These are phyloP conservation scores for Trichoderma breve DNA, from an alignment of 2,329 filamentous ascomycete species.

Conservation along the genomic window DNA sequence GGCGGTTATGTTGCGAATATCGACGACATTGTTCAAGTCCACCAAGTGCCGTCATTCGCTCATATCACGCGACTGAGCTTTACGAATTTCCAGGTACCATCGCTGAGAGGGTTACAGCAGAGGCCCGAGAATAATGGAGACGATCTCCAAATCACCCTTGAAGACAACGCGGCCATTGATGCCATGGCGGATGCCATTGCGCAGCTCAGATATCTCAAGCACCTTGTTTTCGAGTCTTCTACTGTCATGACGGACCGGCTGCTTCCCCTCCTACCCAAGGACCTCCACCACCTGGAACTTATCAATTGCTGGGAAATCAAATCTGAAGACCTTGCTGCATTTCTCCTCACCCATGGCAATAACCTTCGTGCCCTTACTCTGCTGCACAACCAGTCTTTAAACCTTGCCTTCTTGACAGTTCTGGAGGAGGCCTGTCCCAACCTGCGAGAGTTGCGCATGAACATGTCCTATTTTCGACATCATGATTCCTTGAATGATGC, in stretches of 20 bases:
- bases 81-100: constrained; percentile 62
- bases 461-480: constrained; percentile 73
- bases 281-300: constrained; percentile 66
- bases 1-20: constrained; percentile 45
- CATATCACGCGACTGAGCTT: constrained; percentile 56
- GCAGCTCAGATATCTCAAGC: constrained; percentile 60
- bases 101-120: constrained; percentile 40
- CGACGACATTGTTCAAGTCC: constrained; percentile 50
- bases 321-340: constrained; percentile 63
- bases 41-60: constrained; percentile 56
- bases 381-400: constrained; percentile 76
- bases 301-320: constrained; percentile 76
- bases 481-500: constrained; percentile 67
- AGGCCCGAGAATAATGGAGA: constrained; percentile 33
- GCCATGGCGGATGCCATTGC: constrained; percentile 35
- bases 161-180: constrained; percentile 44
- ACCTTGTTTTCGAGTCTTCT: constrained; percentile 72
- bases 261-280: constrained; percentile 65
- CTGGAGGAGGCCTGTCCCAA: constrained; percentile 67
- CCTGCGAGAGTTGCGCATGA: constrained; percentile 70
- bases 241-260: constrained; percentile 67
- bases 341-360: constrained; percentile 64
- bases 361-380: constrained; percentile 67
- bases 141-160: constrained; percentile 34
- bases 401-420: constrained; percentile 68